Evolutionary conservation across 2,329 filamentous ascomycete species (phyloP).

Genomic region (Trichoderma koningii): DNA sequence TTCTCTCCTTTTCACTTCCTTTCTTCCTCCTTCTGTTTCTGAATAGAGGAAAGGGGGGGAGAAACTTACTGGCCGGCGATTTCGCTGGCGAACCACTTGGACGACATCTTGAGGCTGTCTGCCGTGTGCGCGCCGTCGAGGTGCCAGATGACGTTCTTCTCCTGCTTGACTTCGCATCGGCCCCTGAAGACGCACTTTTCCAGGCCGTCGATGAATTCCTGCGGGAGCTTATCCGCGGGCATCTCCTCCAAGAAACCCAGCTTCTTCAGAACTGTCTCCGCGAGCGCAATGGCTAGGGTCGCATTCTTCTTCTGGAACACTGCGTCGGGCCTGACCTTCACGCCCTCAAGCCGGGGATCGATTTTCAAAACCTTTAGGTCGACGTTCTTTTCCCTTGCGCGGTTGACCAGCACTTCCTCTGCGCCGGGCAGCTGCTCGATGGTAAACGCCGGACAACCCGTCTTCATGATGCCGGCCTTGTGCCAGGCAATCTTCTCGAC

Average conservation of each 20-base stretch:
- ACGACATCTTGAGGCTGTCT: conserved; percentile 82
- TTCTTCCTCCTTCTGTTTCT: too few relatives aligned
- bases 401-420: conserved; percentile 48
- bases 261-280: conserved; percentile 51
- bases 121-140: conserved; percentile 92
- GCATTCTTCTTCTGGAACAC: conserved; percentile 63
- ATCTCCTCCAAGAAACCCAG: conserved; percentile 42
- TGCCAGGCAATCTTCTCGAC: conserved; percentile 72
- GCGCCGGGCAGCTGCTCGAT: conserved; percentile 53
- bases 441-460: conserved; percentile 59
- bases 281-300: conserved; percentile 54
- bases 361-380: conserved; percentile 49
- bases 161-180: conserved; percentile 66
- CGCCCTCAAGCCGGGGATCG: conserved; percentile 49
- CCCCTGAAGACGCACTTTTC: conserved; percentile 77
- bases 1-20: too few relatives aligned
- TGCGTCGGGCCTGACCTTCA: conserved; percentile 55
- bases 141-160: conserved; percentile 70
- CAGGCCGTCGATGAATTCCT: conserved; percentile 70
- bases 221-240: conserved; percentile 49
- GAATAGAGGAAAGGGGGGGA: too few relatives aligned
- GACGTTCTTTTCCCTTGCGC: conserved; percentile 57
- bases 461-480: conserved; percentile 71
- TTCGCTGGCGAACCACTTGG: conserved; percentile 73
- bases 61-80: conserved; percentile 38